Evolutionary conservation across 2,329 filamentous ascomycete genomes (phyloP).

Genomic region (Phyllosticta capitalensis): DNA sequence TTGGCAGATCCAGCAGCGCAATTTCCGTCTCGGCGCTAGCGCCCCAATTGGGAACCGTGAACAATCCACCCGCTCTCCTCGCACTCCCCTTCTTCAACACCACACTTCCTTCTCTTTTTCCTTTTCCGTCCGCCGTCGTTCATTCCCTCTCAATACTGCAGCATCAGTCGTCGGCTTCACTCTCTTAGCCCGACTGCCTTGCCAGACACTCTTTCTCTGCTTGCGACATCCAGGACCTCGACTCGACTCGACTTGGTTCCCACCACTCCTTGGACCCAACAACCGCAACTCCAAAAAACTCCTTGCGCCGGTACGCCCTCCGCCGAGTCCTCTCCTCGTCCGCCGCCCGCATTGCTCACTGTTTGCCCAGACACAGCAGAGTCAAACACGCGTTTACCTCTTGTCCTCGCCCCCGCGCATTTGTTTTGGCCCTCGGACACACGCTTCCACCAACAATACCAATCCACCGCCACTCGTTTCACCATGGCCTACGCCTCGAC

Average conservation of each 20-base stretch:
- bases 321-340: not conserved
- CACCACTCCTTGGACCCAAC: too few species aligned
- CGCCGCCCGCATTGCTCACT: not conserved
- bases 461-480: conserved; percentile 5
- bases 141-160: conserved; percentile 7
- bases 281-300: not conserved
- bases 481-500: conserved; percentile 31
- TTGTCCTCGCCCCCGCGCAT: not conserved
- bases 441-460: not conserved
- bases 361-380: not conserved
- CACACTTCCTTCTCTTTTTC: not conserved
- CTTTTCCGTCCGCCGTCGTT: conserved; percentile 7
- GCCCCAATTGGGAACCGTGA: not conserved
- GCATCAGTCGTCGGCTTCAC: conserved; percentile 6
- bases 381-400: not conserved
- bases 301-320: conserved; percentile 10
- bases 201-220: conserved; percentile 32
- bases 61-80: not conserved
- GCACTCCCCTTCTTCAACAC: conserved; percentile 1
- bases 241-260: not conserved
- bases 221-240: conserved; percentile 2
- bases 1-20: conserved; percentile 1
- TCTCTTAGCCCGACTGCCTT: conserved; percentile 40
- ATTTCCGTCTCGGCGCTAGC: conserved; percentile 9
- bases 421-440: not conserved